phyloP scores from a whole-genome alignment of 2,329 filamentous ascomycete species.

The Phoma sp. region DNA sequence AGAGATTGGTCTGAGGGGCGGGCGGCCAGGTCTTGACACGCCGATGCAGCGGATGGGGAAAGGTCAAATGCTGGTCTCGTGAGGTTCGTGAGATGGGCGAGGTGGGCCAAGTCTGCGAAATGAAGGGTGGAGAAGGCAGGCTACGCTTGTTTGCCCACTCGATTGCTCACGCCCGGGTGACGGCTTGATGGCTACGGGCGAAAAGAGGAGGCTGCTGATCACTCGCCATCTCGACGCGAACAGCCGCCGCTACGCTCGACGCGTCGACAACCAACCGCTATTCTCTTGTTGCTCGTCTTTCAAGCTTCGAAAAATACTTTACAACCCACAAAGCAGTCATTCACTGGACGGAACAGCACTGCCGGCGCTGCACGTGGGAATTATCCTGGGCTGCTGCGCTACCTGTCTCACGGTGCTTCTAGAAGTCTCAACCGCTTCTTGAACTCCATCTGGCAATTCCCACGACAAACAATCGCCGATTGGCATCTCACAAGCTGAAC shows the following conservation, averaged over 20 bases:
- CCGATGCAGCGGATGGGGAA: conserved; percentile 6
- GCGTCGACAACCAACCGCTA: conserved; percentile 1
- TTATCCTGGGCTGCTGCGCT: conserved; percentile 7
- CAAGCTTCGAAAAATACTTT: neutral
- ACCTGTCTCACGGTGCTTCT: conserved; percentile 7
- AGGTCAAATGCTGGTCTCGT: neutral
- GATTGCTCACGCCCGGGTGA: conserved; percentile 10
- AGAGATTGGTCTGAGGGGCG: conserved; percentile 6
- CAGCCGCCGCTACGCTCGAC: neutral
- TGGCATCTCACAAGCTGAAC: neutral
- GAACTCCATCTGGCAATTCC: conserved; percentile 1
- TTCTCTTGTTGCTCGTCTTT: neutral
- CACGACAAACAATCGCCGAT: conserved; percentile 8
- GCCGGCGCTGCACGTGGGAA: neutral
- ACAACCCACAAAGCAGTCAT: neutral
- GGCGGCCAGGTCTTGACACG: conserved; percentile 14
- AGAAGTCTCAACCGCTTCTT: conserved; percentile 12
- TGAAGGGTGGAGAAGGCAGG: conserved; percentile 1
- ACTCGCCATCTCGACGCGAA: conserved; percentile 21
- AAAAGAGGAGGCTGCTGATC: conserved; percentile 28
- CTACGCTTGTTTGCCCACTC: neutral
- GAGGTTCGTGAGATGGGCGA: neutral
- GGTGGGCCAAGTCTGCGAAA: neutral
- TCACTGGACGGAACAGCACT: neutral
- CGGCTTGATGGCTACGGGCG: conserved; percentile 22